Evolutionary conservation across 495 filamentous ascomycete species (phyloP), one percentile per base, ranked within the genome.

Genomic region (Penicillium taxi): DNA sequence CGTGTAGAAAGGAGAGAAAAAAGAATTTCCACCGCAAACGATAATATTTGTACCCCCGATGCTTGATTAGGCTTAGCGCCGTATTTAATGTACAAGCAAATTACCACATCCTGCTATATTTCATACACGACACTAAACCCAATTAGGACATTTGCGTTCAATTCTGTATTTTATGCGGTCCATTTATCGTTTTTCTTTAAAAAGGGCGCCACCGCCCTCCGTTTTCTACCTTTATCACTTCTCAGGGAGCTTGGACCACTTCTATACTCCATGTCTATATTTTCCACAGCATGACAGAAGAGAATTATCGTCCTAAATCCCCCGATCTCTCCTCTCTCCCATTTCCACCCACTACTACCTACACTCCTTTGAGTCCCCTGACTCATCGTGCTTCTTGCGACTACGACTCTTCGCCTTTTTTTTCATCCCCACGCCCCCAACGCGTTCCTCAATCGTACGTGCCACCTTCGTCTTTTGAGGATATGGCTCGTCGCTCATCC

Each of bases 401-500:
- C 59, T 69, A 66, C 59, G 61, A 60, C 59, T 55, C 52, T 34
- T 61, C 55, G 1, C 58, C 63, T 3, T 59, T 59, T 48, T 62
- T 64, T 59, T 35, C 55, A 44, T 44, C 56, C 34, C 52, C 60
- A 34, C 60, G 60, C 27, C 61, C 50, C 15, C 54, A 54, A 6
- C 49, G 49, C 40, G 30, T 49, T 7, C 39, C 55, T 17, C 60
- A 66, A 26, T 61, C 63, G 34, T 62, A 65, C 53, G 44, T 63
- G 15, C 64, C 61, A 39, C 50, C 53, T 21, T 48, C 44, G 40
- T 12, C 11, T n/a, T 35, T 35, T 15, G 16, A 20, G 11, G 59
- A 67, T 42, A 70, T 70, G 67, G 63, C 64, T 34, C 62, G 67
- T 44, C 65, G 67, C 15, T 66, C 63, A 11, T 59, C 63, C 36